Evolutionary conservation across 371 early-diverging fungal species (phyloP), one percentile per base, ranked within the genome.

Genomic region (Dinochytrium kinnereticum): DNA sequence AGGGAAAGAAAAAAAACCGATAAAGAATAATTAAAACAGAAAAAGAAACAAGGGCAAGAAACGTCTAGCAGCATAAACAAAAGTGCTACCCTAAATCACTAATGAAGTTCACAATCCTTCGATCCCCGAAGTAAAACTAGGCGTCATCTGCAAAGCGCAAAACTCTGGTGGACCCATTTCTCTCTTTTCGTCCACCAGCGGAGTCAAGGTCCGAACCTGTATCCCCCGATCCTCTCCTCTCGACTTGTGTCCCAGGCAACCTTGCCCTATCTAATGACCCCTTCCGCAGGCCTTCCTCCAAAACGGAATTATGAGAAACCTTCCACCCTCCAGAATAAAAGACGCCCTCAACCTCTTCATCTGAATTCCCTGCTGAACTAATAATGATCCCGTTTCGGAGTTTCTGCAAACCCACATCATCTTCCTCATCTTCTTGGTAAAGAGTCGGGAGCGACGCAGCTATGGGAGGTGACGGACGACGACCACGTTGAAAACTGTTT

Each of bases 101-200:
- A 44, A 44, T 13, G 49, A 10, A 10, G 21, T 13, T 13, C 10
- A 44, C 21, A 13, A 44, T 44, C 49, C 21, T 21, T 21, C 21
- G 10, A 10, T 13, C 21, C 49, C 49, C 10, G 21, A 44, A 44
- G 49, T 10, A 10, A 44, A 10, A 13, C 21, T 44, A 44, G 21
- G 49, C 55, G 5, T 53, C 55, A 53, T n/a, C 55, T n/a, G 55
- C 55, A 53, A 53, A 53, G 5, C 55, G 10, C 55, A 53, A 53
- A 5, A 26, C 26, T 26, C 55, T 53, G 5, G 13, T 7, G 5
- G n/a, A 5, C 7, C 26, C 24, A 15, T 5, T 24, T 26, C 5
- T 26, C 7, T 24, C 24, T 24, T 26, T 53, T 26, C 26, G n/a
- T 26, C n/a, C 55, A 13, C 10, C 55, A 53, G 26, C 55, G 5